Evolutionary conservation across 2,329 filamentous ascomycete species (phyloP).

Genomic region (Rhinocladiella mackenziei): DNA sequence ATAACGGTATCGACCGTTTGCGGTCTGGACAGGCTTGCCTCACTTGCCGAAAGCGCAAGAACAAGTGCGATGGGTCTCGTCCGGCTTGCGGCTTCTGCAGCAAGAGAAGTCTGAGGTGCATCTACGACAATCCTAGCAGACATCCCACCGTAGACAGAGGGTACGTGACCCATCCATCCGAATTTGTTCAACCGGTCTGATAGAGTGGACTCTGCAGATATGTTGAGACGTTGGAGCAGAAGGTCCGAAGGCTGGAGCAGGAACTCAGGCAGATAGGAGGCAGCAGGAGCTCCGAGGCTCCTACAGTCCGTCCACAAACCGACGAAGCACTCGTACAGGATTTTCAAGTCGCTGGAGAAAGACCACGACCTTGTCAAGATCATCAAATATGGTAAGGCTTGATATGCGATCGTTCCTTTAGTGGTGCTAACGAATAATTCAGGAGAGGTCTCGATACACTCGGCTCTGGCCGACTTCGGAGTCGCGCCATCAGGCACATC

Average conservation of each 20-base stretch:
- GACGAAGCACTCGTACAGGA: constrained; percentile 34
- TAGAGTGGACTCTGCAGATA: background rate
- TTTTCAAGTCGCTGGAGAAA: constrained; percentile 3
- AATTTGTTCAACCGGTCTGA: background rate
- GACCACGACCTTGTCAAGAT: constrained; percentile 10
- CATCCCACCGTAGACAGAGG: background rate
- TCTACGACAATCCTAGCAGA: background rate
- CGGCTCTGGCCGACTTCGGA: constrained; percentile 3
- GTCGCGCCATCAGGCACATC: constrained; percentile 6
- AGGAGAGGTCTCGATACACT: constrained; percentile 12
- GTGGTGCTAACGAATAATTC: too few relatives aligned
- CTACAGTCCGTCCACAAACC: constrained; percentile 34
- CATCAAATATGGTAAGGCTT: constrained; percentile 7
- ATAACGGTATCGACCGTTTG: constrained; percentile 1
- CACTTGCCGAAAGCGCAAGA: constrained; percentile 10
- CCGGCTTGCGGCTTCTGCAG: constrained; percentile 9
- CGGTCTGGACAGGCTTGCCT: constrained; percentile 9
- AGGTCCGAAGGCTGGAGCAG: background rate
- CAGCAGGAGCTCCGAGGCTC: constrained; percentile 32
- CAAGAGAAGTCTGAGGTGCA: constrained; percentile 5
- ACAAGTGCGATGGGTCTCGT: constrained; percentile 6
- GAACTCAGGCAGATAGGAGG: constrained; percentile 29
- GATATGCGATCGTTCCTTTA: too few relatives aligned
- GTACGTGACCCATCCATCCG: background rate
- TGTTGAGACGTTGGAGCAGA: constrained; percentile 1